phyloP scores from a whole-genome alignment of 495 filamentous ascomycete species.

The Hapsidospora chrysogenum region DNA sequence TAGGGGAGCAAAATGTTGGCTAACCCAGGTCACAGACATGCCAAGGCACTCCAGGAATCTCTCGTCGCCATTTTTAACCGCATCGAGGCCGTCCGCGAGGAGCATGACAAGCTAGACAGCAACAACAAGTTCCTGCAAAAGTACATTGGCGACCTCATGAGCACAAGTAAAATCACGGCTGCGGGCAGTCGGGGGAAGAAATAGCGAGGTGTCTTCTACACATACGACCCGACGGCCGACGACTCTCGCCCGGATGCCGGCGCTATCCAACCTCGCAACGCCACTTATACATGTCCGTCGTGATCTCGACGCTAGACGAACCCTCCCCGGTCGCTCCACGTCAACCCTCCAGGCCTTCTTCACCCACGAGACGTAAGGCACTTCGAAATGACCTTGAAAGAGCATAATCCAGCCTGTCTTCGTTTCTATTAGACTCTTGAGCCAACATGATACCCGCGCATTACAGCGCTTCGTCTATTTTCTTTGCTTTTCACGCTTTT shows the following conservation, averaged over 20 bases:
- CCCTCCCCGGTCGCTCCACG: too few relatives aligned
- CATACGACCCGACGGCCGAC: neutral
- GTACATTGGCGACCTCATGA: constrained; percentile 72
- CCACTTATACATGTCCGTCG: too few relatives aligned
- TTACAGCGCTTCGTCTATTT: too few relatives aligned
- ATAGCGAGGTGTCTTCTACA: constrained; percentile 17
- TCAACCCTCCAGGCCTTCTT: too few relatives aligned
- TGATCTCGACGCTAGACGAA: too few relatives aligned
- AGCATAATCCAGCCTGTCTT: too few relatives aligned
- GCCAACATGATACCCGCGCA: too few relatives aligned
- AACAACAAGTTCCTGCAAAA: constrained; percentile 92
- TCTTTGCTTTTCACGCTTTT: too few relatives aligned
- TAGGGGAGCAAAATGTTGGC: constrained; percentile 9
- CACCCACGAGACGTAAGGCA: too few relatives aligned
- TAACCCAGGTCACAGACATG: constrained; percentile 67
- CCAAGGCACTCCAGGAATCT: constrained; percentile 71
- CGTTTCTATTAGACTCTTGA: too few relatives aligned
- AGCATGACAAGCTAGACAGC: constrained; percentile 86
- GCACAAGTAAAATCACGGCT: constrained; percentile 63
- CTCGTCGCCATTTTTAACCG: constrained; percentile 76
- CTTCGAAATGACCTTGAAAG: too few relatives aligned
- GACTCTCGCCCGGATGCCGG: neutral
- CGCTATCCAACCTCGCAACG: neutral
- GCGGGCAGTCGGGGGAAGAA: constrained; percentile 33
- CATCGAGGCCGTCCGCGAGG: constrained; percentile 83